Conservation (phyloP, 2,329 filamentous ascomycete genomes). For the Didymella pomorum region DNA sequence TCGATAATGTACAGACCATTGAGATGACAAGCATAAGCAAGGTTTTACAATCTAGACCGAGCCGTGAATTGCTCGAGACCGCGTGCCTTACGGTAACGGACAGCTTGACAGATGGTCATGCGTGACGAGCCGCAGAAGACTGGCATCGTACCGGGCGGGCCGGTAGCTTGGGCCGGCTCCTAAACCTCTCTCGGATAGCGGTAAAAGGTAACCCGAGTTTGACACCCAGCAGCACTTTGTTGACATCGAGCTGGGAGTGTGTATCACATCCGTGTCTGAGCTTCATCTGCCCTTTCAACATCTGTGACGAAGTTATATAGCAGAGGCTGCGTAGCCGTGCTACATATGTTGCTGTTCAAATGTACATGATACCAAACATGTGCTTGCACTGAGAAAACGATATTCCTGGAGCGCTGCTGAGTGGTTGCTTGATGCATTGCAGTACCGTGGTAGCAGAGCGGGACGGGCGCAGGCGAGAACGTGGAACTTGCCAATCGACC, state of each 20-base stretch:
- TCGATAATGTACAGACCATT: background rate
- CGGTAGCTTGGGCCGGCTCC: background rate
- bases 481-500: background rate
- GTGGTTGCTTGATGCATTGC: background rate
- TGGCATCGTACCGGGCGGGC: background rate
- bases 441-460: constrained; percentile 5
- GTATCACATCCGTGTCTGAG: background rate
- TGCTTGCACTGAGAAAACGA: background rate
- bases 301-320: background rate
- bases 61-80: background rate
- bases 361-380: background rate
- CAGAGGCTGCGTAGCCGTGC: no score
- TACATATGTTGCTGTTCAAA: background rate
- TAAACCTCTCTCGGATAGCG: background rate
- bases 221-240: background rate
- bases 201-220: background rate
- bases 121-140: background rate
- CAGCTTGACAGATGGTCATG: background rate
- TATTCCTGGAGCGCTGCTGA: background rate
- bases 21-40: background rate
- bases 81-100: background rate
- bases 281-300: background rate
- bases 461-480: background rate
- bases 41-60: background rate
- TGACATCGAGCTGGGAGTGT: background rate